Conservation (phyloP, 192 early-diverging fungal species). For the Backusella tuberculispora region DNA sequence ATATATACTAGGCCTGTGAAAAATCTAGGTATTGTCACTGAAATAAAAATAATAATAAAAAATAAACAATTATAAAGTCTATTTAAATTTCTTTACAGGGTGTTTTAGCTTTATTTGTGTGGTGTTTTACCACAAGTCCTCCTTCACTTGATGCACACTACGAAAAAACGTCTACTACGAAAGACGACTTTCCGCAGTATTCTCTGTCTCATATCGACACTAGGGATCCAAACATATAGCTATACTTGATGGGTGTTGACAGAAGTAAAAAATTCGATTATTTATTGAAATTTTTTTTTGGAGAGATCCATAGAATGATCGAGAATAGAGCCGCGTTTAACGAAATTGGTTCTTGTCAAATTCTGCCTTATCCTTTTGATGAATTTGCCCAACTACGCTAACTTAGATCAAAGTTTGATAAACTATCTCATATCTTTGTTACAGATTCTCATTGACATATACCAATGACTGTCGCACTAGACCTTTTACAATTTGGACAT, state of each 20-base stretch:
- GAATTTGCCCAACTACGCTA: constrained; percentile 19
- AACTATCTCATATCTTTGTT: constrained; percentile 7
- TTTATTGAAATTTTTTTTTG: too few species aligned
- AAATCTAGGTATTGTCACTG: too few species aligned
- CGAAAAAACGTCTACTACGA: neutral
- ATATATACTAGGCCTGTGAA: neutral
- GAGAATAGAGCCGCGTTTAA: neutral
- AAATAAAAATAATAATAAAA: too few species aligned
- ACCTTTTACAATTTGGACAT: constrained; percentile 21
- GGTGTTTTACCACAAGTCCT: too few species aligned
- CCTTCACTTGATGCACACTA: constrained; percentile 17
- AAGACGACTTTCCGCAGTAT: constrained; percentile 16
- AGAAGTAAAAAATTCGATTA: constrained; percentile 14
- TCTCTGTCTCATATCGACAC: constrained; percentile 13
- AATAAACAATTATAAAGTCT: too few species aligned
- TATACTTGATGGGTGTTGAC: constrained; percentile 16
- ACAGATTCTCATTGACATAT: constrained; percentile 7
- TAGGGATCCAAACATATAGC: constrained; percentile 3
- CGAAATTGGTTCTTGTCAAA: constrained; percentile 12
- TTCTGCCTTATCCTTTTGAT: constrained; percentile 18
- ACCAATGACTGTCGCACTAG: constrained; percentile 15
- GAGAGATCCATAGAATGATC: constrained; percentile 10
- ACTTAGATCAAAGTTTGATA: constrained; percentile 14
- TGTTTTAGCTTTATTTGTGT: too few species aligned
- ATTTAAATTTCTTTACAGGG: too few species aligned